Conservation (phyloP, 1,284 basidiomycete species). For the Ceratorhiza oryzae-sativae region DNA sequence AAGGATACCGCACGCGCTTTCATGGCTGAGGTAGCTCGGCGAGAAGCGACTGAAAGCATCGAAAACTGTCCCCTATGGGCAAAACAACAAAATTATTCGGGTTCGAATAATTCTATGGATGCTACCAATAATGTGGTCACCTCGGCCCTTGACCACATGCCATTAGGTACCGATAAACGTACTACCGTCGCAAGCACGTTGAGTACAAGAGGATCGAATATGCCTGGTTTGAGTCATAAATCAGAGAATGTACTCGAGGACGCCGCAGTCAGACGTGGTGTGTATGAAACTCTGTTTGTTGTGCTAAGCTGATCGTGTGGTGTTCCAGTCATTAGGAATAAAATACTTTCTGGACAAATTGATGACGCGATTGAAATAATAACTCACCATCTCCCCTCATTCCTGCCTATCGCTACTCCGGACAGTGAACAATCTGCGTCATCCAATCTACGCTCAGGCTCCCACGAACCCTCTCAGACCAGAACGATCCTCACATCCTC, state of each 20-base stretch:
- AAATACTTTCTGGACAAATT: conserved; percentile 21
- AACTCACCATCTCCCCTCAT: conserved; percentile 18
- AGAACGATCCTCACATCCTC: neutral
- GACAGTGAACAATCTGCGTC: neutral
- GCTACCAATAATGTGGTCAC: neutral
- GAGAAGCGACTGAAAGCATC: conserved; percentile 13
- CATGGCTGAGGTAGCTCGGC: neutral
- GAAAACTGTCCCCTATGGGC: conserved; percentile 21
- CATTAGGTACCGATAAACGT: neutral
- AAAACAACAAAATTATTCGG: neutral
- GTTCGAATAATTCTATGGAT: neutral
- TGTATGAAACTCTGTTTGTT: neutral
- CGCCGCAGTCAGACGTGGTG: conserved; percentile 20
- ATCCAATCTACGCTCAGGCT: conserved; percentile 1
- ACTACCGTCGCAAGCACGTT: neutral
- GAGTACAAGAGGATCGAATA: neutral
- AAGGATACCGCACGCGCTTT: conserved; percentile 27
- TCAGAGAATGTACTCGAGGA: conserved; percentile 5
- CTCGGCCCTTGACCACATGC: conserved; percentile 25
- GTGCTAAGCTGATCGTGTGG: neutral
- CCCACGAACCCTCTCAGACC: conserved; percentile 18
- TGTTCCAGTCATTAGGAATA: conserved; percentile 17
- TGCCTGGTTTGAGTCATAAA: too few species aligned
- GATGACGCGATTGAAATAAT: conserved; percentile 23
- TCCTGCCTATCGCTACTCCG: conserved; percentile 9